Percentiles rank a stretch among this genome's conserved stretches.
Evolutionary conservation across 164 flowering plant genomes (phyloP).

Genomic region (Sedum album): DNA sequence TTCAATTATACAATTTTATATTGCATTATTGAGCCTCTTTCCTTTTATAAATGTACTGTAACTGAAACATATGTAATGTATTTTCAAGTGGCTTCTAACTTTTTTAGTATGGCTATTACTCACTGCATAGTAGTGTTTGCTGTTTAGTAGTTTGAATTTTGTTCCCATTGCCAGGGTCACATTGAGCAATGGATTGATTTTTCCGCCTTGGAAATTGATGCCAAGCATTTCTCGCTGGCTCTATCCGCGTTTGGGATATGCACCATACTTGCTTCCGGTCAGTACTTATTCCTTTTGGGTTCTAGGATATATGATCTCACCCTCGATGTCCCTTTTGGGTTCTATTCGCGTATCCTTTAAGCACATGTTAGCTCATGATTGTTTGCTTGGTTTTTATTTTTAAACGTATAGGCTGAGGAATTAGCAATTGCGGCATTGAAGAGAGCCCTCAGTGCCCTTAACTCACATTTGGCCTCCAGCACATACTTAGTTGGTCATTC

Average conservation of each 20-base stretch:
- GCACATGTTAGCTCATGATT: neutral
- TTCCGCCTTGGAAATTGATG: conserved; percentile 60
- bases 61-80: no score
- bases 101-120: no score
- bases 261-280: conserved; percentile 39
- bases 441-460: conserved; percentile 2
- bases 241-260: conserved; percentile 42
- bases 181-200: conserved; percentile 89
- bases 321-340: no score
- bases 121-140: no score
- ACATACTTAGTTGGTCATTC: neutral
- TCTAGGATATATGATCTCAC: neutral
- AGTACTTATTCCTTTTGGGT: conserved; percentile 11
- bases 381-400: neutral
- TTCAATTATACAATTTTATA: no score
- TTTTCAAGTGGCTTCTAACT: no score
- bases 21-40: no score
- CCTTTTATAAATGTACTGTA: no score
- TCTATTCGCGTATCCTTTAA: no score
- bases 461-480: neutral
- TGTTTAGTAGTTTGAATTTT: neutral
- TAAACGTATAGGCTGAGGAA: neutral
- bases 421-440: neutral
- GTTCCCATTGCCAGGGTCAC: conserved; percentile 30
- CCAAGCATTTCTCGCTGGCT: conserved; percentile 34